These are phyloP conservation scores for Miscanthus sacchariflorus DNA, from an alignment of 202 grass and related monocot species.

Conservation along the genomic window DNA sequence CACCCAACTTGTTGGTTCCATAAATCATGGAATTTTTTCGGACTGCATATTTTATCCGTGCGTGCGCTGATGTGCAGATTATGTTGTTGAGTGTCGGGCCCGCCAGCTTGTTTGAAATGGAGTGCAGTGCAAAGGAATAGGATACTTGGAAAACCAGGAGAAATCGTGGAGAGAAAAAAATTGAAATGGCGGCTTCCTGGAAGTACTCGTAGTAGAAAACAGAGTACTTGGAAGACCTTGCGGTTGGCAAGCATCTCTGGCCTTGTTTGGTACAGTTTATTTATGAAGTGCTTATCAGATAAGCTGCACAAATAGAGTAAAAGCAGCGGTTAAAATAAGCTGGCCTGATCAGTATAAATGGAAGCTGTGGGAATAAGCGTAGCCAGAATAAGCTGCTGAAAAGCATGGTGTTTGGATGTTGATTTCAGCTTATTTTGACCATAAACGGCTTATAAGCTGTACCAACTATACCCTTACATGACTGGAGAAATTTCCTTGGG, in stretches of 20 bases:
- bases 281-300: too few relatives aligned
- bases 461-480: too few relatives aligned
- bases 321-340: too few relatives aligned
- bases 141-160: not conserved
- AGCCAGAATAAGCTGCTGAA: too few relatives aligned
- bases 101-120: not conserved
- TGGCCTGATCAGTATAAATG: too few relatives aligned
- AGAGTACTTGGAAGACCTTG: not conserved
- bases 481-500: not conserved
- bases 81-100: not conserved
- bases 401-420: too few relatives aligned
- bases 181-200: not conserved
- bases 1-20: not conserved
- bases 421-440: too few relatives aligned
- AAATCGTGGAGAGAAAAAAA: not conserved
- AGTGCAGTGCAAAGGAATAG: not conserved
- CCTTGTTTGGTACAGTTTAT: too few relatives aligned
- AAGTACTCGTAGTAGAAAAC: not conserved
- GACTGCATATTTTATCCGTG: not conserved
- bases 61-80: not conserved
- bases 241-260: not conserved
- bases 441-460: too few relatives aligned
- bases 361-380: too few relatives aligned
- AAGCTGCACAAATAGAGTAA: too few relatives aligned
- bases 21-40: not conserved